Evolutionary conservation across 2,329 filamentous ascomycete species (phyloP).

Genomic region (Byssothecium circinans): DNA sequence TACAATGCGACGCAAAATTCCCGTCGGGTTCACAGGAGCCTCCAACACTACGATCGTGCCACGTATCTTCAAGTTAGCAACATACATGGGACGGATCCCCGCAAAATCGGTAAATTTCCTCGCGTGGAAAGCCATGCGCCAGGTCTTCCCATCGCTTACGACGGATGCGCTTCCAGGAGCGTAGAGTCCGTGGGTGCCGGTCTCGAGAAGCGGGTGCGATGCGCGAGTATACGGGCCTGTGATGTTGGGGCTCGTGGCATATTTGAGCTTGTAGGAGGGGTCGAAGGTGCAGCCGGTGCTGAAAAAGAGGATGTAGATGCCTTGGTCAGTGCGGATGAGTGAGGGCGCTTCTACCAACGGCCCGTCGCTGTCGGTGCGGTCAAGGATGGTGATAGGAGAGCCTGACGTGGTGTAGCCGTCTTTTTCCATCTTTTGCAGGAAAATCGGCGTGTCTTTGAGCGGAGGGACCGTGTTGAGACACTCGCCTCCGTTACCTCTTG

Average conservation of each 20-base stretch:
- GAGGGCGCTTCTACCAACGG: constrained; percentile 65
- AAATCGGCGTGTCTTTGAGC: constrained; percentile 54
- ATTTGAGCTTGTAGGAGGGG: constrained; percentile 61
- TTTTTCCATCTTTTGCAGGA: constrained; percentile 56
- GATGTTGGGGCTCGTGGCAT: constrained; percentile 51
- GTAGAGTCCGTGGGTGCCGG: constrained; percentile 3
- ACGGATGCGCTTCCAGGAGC: constrained; percentile 13
- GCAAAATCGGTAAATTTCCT: constrained; percentile 3
- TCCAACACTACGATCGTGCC: constrained; percentile 3
- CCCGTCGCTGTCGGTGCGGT: constrained; percentile 51
- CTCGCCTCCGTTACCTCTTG: constrained; percentile 49
- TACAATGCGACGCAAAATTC: not conserved
- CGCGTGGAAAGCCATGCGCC: constrained; percentile 14
- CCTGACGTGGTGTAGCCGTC: constrained; percentile 59
- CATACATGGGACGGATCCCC: constrained; percentile 7
- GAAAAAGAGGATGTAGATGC: constrained; percentile 64
- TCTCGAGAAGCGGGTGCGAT: constrained; percentile 3
- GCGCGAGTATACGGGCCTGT: constrained; percentile 21
- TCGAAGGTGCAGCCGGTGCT: constrained; percentile 62
- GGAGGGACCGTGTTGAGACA: constrained; percentile 52
- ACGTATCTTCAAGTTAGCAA: constrained; percentile 6
- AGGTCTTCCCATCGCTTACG: constrained; percentile 1
- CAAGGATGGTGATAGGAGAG: constrained; percentile 51
- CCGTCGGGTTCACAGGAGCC: not conserved
- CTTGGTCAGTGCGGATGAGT: constrained; percentile 50